Percentiles rank a stretch among this genome's conserved stretches.
phyloP scores from a whole-genome alignment of 768 basidiomycete genomes.

The Mycena filopes region DNA sequence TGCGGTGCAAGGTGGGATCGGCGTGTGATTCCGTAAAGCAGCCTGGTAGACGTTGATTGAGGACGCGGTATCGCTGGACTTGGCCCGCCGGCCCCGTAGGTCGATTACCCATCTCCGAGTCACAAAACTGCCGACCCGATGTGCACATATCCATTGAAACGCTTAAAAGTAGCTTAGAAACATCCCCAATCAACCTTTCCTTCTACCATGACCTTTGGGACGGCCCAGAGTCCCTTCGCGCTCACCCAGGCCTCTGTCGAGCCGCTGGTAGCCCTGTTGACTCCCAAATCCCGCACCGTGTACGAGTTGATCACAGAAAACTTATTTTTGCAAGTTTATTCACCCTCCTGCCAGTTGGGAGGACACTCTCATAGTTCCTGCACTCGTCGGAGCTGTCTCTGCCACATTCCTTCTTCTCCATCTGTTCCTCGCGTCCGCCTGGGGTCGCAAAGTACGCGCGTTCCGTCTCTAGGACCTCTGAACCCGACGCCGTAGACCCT shows the following conservation, averaged over 20 bases:
- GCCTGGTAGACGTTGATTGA: too few relatives aligned
- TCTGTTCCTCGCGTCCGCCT: constrained; percentile 32
- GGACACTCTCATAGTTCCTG: constrained; percentile 49
- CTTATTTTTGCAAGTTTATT: not conserved
- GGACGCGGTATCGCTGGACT: too few relatives aligned
- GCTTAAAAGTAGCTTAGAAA: too few relatives aligned
- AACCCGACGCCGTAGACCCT: constrained; percentile 26
- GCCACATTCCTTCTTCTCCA: constrained; percentile 46
- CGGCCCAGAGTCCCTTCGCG: constrained; percentile 26
- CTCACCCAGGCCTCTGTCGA: constrained; percentile 17
- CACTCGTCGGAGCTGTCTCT: constrained; percentile 48
- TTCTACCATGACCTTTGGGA: constrained; percentile 19
- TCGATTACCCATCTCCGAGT: too few relatives aligned
- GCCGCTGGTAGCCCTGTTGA: constrained; percentile 19
- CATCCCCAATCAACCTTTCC: too few relatives aligned
- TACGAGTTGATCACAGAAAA: not conserved
- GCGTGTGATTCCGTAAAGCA: too few relatives aligned
- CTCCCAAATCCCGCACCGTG: constrained; percentile 12
- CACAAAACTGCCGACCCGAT: too few relatives aligned
- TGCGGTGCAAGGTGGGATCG: too few relatives aligned
- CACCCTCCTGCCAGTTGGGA: constrained; percentile 19
- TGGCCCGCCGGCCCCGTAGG: too few relatives aligned
- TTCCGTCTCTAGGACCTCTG: constrained; percentile 12
- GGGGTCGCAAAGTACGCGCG: constrained; percentile 26
- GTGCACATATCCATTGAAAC: too few relatives aligned